Percentiles rank a stretch among this genome's conserved stretches.
phyloP scores from a whole-genome alignment of 2,329 filamentous ascomycete species.

The Penicillium sclerotiorum region DNA sequence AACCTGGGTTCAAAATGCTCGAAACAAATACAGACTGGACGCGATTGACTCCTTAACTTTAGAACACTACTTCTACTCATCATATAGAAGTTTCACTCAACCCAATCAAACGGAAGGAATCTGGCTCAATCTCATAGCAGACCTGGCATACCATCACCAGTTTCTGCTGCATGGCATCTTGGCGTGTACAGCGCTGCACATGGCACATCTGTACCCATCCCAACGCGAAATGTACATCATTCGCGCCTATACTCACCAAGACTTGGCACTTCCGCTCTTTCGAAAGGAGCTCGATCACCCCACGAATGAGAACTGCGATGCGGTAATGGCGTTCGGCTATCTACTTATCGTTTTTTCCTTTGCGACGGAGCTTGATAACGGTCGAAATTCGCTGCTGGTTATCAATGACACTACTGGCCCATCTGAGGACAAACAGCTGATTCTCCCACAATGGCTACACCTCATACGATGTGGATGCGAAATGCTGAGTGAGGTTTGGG shows the following conservation, averaged over 20 bases:
- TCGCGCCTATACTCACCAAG: conserved; percentile 19
- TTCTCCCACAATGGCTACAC: conserved; percentile 22
- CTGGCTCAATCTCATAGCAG: conserved; percentile 40
- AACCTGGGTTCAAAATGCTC: not conserved
- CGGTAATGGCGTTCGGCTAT: conserved; percentile 21
- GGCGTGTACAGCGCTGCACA: conserved; percentile 44
- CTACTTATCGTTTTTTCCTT: conserved; percentile 25
- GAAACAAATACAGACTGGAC: conserved; percentile 9
- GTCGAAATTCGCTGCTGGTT: conserved; percentile 23
- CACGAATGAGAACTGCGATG: conserved; percentile 19
- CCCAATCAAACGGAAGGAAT: conserved; percentile 14
- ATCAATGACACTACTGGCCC: not conserved
- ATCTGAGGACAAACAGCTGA: not conserved
- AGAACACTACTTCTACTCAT: conserved; percentile 24
- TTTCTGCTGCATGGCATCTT: conserved; percentile 48
- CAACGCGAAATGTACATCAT: conserved; percentile 18
- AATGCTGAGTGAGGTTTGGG: conserved; percentile 27
- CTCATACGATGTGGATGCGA: conserved; percentile 26
- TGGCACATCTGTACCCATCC: conserved; percentile 31
- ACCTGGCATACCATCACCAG: conserved; percentile 34
- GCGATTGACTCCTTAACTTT: conserved; percentile 15
- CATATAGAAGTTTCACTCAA: conserved; percentile 20
- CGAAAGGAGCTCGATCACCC: conserved; percentile 19
- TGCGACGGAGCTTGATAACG: conserved; percentile 17
- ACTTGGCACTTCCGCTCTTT: conserved; percentile 30